A percentile compares a stretch with the other conserved stretches of the same genome.
These are phyloP conservation scores for Monoraphidium neglectum DNA, from an alignment of 139 green algal species.

Conservation along the genomic window DNA sequence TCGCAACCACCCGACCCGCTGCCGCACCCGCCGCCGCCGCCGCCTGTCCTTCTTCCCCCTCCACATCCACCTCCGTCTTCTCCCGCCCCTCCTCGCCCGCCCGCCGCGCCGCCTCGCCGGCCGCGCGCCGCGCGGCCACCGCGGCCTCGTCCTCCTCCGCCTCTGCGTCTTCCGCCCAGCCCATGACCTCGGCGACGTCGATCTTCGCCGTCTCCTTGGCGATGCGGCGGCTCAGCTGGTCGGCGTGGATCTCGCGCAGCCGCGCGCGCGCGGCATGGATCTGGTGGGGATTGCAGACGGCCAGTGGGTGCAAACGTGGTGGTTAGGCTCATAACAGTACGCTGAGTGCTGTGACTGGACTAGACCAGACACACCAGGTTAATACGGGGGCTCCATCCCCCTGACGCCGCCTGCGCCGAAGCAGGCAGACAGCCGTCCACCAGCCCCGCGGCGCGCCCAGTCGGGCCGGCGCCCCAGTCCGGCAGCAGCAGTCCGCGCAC, in stretches of 20 bases:
- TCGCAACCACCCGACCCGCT: background rate
- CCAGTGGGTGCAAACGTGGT: too few relatives aligned
- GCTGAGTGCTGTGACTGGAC: too few relatives aligned
- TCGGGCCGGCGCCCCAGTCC: too few relatives aligned
- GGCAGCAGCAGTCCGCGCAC: too few relatives aligned
- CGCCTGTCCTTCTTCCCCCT: background rate
- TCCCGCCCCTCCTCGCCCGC: background rate
- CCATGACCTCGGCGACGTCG: conserved; percentile 31
- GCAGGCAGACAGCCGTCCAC: too few relatives aligned
- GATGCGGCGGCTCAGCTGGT: conserved; percentile 21
- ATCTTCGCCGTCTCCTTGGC: conserved; percentile 13
- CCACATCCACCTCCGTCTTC: background rate
- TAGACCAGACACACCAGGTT: too few relatives aligned
- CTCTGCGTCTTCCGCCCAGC: conserved; percentile 35
- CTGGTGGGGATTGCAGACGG: too few relatives aligned
- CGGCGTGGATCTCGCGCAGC: conserved; percentile 60
- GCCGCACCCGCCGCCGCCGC: background rate
- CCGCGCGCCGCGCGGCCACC: background rate
- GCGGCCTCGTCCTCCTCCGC: background rate
- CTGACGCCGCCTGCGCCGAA: too few relatives aligned
- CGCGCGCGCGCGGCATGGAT: conserved; percentile 40
- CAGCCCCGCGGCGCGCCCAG: too few relatives aligned
- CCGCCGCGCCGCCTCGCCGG: background rate
- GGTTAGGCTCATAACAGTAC: too few relatives aligned
- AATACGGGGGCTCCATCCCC: too few relatives aligned